Base-by-base conservation (phyloP, 805 yeast species). In the Tanozyma kutaoensis region DNA sequence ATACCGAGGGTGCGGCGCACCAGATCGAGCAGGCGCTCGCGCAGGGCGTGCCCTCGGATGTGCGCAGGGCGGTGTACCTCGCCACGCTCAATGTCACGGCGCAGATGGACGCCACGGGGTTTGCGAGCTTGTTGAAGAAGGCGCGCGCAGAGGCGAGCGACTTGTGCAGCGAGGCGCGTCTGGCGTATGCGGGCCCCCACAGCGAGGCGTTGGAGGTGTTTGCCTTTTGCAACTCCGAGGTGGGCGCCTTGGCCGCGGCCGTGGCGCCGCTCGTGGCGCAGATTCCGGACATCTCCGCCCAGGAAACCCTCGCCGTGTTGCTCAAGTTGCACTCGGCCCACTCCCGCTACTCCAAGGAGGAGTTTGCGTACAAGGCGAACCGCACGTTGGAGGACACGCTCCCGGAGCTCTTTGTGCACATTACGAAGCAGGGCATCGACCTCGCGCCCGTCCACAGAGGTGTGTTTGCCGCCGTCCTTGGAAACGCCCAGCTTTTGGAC, bases 341-440 rank as follows among this genome's bases (percentile, higher is more conserved):
- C 25, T 20, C 33, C 15, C 35, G 31, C 23, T 37, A 51, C 23
- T 41, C 45, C 23, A 49, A 47, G 24, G 53, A 48, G 9, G 62
- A 56, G 35, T 46, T 55, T 23, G 43, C 37, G 40, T 60, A 54
- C 37, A 55, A 53, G 38, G 46, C 46, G 17, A 46, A 40, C 28
- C 29, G 66, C 13, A 36, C 60, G 3, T 36, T 60, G 16, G 65
- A 59, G 30, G 63, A 55, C 15, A 28, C 34, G n/a, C 37, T 32
- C 7, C 29, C 38, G 4, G 47, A 40, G 2, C 36, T 39, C 8
- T 58, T 55, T 23, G 23, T 34, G 8, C 63, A 59, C 34, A 43
- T 58, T 11, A 39, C 48, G 23, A 44, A 46, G 20, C 60, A 58
- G 29, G 65, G 64, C 3, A 45, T 59, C 23, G 41, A 48, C 28